Percentiles rank a stretch among this genome's conserved stretches.
These are phyloP conservation scores for Exserohilum rostratum DNA, from an alignment of 2,329 filamentous ascomycete species.

Conservation along the genomic window DNA sequence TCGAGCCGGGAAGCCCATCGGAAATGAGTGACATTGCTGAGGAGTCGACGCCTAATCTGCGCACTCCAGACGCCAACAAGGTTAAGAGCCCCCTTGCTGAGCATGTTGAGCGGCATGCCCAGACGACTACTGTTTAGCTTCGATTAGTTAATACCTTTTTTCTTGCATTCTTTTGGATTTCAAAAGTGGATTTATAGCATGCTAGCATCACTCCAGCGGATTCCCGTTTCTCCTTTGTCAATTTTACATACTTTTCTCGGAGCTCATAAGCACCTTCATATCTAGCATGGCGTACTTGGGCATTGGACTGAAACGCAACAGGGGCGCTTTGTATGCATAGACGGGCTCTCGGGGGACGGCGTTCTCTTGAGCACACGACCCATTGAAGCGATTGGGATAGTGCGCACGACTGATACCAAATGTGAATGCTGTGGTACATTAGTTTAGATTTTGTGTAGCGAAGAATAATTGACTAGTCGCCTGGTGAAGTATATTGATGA, in stretches of 20 bases:
- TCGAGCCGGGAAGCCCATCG: conserved; percentile 32
- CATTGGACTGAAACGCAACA: conserved; percentile 15
- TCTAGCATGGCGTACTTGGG: conserved; percentile 23
- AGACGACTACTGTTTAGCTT: conserved; percentile 21
- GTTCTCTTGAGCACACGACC: conserved; percentile 8
- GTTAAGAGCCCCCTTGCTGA: conserved; percentile 22
- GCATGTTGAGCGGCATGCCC: conserved; percentile 13
- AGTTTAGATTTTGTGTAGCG: conserved; percentile 1
- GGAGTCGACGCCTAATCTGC: conserved; percentile 26
- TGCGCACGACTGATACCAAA: conserved; percentile 13
- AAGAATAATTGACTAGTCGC: conserved; percentile 1
- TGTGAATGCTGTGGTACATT: conserved; percentile 6
- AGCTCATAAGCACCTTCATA: conserved; percentile 16
- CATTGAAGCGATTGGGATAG: conserved; percentile 2
- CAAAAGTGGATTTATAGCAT: conserved; percentile 23
- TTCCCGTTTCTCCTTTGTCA: conserved; percentile 14
- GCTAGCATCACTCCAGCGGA: conserved; percentile 22
- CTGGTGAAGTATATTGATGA: not conserved
- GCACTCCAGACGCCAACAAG: conserved; percentile 13
- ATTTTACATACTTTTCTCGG: conserved; percentile 12
- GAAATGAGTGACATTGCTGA: conserved; percentile 46
- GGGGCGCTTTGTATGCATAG: conserved; percentile 15
- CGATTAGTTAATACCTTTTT: conserved; percentile 9
- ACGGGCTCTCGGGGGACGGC: conserved; percentile 8
- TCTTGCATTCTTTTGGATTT: conserved; percentile 22